Evolutionary conservation across 2,329 filamentous ascomycete species (phyloP).

Genomic region (Colletotrichum chlorophyti): DNA sequence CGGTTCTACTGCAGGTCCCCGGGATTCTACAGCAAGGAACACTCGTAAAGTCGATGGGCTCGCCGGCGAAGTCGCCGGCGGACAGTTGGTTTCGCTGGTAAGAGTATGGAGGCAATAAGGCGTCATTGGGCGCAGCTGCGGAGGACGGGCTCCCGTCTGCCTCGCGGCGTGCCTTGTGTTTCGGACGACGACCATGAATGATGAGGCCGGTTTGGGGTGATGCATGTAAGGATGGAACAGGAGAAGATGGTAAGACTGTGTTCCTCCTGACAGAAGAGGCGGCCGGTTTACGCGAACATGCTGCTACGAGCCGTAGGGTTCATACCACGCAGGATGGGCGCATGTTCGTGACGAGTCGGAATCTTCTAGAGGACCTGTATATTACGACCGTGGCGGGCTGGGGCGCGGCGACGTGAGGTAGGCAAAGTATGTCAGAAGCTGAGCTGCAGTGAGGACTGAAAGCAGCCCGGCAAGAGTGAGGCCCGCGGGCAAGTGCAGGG

Average conservation of each 20-base stretch:
- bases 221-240: neutral
- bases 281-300: too few species aligned
- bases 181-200: too few species aligned
- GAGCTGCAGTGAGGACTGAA: neutral
- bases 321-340: too few species aligned
- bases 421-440: constrained; percentile 4
- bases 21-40: constrained; percentile 12
- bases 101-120: too few species aligned
- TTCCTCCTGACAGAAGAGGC: too few species aligned
- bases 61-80: neutral
- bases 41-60: neutral
- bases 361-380: neutral
- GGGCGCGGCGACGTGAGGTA: neutral
- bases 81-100: neutral
- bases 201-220: too few species aligned
- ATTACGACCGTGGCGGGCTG: neutral
- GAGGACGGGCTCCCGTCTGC: constrained; percentile 2
- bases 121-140: constrained; percentile 11
- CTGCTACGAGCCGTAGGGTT: too few species aligned
- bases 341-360: too few species aligned
- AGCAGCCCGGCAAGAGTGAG: neutral
- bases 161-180: constrained; percentile 18
- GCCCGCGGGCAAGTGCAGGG: constrained; percentile 8
- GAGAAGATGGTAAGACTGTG: neutral
- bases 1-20: constrained; percentile 23